Conservation (phyloP, 768 basidiomycete genomes). For the Jaapia argillacea region DNA sequence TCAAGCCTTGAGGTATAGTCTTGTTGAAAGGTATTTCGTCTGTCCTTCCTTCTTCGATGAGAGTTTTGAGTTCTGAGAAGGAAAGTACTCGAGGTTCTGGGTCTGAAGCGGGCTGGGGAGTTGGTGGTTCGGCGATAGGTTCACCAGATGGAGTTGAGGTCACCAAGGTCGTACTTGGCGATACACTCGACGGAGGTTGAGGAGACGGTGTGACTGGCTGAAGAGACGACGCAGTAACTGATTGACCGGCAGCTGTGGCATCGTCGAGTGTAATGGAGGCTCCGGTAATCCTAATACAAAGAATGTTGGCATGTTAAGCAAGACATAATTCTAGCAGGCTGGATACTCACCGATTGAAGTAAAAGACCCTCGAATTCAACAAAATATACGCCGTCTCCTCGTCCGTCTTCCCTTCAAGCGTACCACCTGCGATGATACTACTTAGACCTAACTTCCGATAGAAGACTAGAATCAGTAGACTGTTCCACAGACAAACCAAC, state of each 20-base stretch:
- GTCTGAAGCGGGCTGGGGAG: too few relatives aligned
- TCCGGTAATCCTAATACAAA: conserved; percentile 18
- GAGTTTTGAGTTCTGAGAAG: conserved; percentile 56
- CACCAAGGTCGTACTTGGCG: not conserved
- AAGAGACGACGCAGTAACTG: conserved; percentile 1
- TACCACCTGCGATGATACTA: conserved; percentile 37
- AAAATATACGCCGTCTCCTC: conserved; percentile 37
- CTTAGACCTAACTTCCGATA: conserved; percentile 52
- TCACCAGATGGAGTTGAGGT: conserved; percentile 1
- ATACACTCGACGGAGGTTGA: not conserved
- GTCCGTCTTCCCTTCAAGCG: conserved; percentile 23
- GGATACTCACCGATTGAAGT: conserved; percentile 63
- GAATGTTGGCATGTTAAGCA: conserved; percentile 1
- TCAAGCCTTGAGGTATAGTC: conserved; percentile 52
- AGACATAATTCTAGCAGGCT: too few relatives aligned
- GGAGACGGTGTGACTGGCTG: not conserved
- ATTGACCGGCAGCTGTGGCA: conserved; percentile 1
- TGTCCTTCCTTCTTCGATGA: conserved; percentile 62
- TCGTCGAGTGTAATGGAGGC: conserved; percentile 19
- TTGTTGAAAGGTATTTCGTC: conserved; percentile 77
- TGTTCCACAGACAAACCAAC: not conserved
- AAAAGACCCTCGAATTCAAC: conserved; percentile 52
- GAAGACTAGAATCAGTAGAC: not conserved
- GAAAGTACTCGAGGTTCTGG: conserved; percentile 43
- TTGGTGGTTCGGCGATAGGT: too few relatives aligned